phyloP scores from a whole-genome alignment of 805 yeast species.

The Priceomyces castillae region DNA sequence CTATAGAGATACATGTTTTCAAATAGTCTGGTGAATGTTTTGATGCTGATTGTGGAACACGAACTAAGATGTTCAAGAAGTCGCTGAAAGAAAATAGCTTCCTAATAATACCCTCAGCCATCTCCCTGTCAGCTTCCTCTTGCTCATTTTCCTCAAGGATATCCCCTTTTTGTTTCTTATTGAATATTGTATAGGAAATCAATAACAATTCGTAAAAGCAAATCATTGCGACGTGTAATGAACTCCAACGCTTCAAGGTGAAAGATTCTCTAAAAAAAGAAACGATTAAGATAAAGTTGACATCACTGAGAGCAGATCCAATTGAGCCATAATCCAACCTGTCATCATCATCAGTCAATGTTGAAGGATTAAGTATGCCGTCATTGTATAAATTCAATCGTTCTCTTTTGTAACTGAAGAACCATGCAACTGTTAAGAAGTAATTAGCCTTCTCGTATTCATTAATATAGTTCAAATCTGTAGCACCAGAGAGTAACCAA shows the following conservation, averaged over 20 bases:
- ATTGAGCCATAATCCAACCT: slow-evolving; percentile 41
- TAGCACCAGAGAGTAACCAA: slow-evolving; percentile 27
- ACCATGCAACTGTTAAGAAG: slow-evolving; percentile 69
- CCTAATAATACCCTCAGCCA: slow-evolving; percentile 58
- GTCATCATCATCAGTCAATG: slow-evolving; percentile 24
- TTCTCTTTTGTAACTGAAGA: slow-evolving; percentile 60
- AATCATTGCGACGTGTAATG: slow-evolving; percentile 67
- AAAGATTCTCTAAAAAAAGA: slow-evolving; percentile 43
- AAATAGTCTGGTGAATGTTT: slow-evolving; percentile 63
- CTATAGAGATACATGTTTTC: slow-evolving; percentile 58
- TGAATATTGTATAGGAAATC: slow-evolving; percentile 44
- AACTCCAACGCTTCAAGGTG: slow-evolving; percentile 49
- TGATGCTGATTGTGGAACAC: slow-evolving; percentile 61
- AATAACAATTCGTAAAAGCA: slow-evolving; percentile 63
- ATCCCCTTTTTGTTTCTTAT: slow-evolving; percentile 15
- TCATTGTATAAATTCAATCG: slow-evolving; percentile 11
- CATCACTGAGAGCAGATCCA: slow-evolving; percentile 58
- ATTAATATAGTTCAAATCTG: slow-evolving; percentile 30
- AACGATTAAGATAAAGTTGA: slow-evolving; percentile 53
- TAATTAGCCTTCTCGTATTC: slow-evolving; percentile 44
- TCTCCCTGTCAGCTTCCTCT: slow-evolving; percentile 44
- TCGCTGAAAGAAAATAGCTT: slow-evolving; percentile 68
- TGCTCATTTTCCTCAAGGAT: slow-evolving; percentile 35
- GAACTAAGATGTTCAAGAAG: slow-evolving; percentile 53
- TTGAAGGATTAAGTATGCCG: slow-evolving; percentile 6